These are phyloP conservation scores for Hanseniaspora taiwanica DNA, from an alignment of 805 yeast genomes.

Conservation along the genomic window DNA sequence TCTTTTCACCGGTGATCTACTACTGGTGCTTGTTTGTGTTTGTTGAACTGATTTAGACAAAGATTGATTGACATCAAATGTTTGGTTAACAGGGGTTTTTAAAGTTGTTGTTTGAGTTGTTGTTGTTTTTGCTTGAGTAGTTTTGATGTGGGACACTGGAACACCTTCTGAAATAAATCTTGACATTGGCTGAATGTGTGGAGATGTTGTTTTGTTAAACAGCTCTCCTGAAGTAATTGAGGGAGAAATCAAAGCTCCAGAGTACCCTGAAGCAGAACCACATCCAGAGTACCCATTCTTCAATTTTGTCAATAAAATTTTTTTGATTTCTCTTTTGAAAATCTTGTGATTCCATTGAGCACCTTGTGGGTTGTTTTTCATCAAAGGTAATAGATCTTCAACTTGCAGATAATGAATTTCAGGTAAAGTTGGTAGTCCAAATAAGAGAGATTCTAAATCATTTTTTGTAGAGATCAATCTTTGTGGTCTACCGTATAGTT, in stretches of 20 bases:
- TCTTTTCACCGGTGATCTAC: not conserved
- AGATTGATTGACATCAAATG: not conserved
- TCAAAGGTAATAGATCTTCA: slow-evolving; percentile 39
- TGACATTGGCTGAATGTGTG: slow-evolving; percentile 21
- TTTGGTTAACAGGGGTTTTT: not conserved
- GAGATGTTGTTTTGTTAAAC: slow-evolving; percentile 18
- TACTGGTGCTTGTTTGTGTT: too few relatives aligned
- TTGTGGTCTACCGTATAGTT: slow-evolving; percentile 61
- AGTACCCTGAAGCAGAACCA: slow-evolving; percentile 53
- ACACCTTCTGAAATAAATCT: slow-evolving; percentile 11
- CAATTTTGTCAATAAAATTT: slow-evolving; percentile 39
- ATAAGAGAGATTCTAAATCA: slow-evolving; percentile 42
- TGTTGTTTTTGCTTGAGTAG: not conserved
- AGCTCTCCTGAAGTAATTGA: slow-evolving; percentile 26
- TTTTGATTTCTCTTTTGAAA: slow-evolving; percentile 48
- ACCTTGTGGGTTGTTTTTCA: slow-evolving; percentile 23
- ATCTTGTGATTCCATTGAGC: slow-evolving; percentile 42
- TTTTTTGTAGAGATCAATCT: slow-evolving; percentile 45
- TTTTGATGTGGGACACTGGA: not conserved
- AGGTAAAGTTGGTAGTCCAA: slow-evolving; percentile 66
- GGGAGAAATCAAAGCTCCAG: slow-evolving; percentile 45
- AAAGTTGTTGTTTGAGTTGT: not conserved
- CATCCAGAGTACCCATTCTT: slow-evolving; percentile 60
- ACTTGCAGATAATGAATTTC: slow-evolving; percentile 48
- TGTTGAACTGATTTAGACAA: not conserved